Conservation (phyloP, 2,329 filamentous ascomycete genomes). For the Lasiodiplodia sp. region DNA sequence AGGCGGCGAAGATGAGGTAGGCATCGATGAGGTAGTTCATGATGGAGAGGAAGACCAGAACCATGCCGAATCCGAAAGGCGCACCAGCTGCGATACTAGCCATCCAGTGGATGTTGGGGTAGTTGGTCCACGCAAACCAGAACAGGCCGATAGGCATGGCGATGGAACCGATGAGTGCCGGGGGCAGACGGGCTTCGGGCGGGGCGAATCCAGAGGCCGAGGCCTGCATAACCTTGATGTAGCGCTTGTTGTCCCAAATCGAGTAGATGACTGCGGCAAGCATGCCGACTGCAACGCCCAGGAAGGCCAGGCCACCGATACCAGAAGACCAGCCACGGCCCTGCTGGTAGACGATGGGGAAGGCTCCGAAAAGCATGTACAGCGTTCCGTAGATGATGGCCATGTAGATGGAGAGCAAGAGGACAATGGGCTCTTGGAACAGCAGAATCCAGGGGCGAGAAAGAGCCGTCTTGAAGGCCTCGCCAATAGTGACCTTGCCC, state of each 20-base stretch:
- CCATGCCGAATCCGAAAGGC: conserved; percentile 54
- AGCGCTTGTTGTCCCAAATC: conserved; percentile 47
- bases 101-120: conserved; percentile 60
- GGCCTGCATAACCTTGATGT: conserved; percentile 51
- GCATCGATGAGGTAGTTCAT: conserved; percentile 74
- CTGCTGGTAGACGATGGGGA: conserved; percentile 64
- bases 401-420: conserved; percentile 56
- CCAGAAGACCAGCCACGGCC: conserved; percentile 60
- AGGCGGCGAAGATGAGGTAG: conserved; percentile 57
- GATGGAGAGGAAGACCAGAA: conserved; percentile 49
- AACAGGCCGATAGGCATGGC: conserved; percentile 70
- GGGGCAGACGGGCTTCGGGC: conserved; percentile 32
- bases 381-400: conserved; percentile 61
- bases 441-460: conserved; percentile 58
- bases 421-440: conserved; percentile 59
- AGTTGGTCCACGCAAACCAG: conserved; percentile 74
- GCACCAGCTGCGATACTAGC: conserved; percentile 58
- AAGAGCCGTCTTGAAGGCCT: conserved; percentile 54
- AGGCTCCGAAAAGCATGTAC: conserved; percentile 60
- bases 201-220: conserved; percentile 34
- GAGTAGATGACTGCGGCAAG: conserved; percentile 50
- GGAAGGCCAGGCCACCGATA: conserved; percentile 56
- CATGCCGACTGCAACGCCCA: conserved; percentile 57
- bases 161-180: conserved; percentile 39
- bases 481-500: conserved; percentile 27